These are phyloP conservation scores for Cunninghamia lanceolata DNA, from an alignment of 75 land plant genomes.

Conservation along the genomic window DNA sequence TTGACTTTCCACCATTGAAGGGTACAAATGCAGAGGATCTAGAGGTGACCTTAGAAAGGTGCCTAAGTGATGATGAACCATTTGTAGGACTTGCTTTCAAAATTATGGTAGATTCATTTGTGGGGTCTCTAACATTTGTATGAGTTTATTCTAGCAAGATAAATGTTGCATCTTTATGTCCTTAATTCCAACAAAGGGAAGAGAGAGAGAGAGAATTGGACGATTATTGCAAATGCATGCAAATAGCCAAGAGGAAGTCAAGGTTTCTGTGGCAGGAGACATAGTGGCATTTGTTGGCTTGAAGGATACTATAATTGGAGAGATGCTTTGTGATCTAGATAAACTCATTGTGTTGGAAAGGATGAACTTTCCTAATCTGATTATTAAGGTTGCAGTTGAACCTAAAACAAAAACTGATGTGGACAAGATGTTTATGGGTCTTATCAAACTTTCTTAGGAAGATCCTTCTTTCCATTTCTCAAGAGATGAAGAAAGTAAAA, in stretches of 20 bases:
- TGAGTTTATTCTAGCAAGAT: slow-evolving; percentile 81
- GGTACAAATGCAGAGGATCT: slow-evolving; percentile 83
- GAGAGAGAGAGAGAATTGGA: slow-evolving; percentile 95
- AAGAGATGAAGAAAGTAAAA: no score
- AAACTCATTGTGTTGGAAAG: slow-evolving; percentile 86
- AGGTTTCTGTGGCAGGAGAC: slow-evolving; percentile 76
- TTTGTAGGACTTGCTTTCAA: slow-evolving; percentile 92
- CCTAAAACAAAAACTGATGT: slow-evolving; percentile 97
- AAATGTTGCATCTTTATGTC: slow-evolving; percentile 82
- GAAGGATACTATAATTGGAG: slow-evolving; percentile 95
- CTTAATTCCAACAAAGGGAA: slow-evolving; percentile 92
- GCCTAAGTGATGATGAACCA: slow-evolving; percentile 80
- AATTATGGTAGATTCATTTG: slow-evolving; percentile 94
- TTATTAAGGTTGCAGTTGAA: slow-evolving; percentile 96
- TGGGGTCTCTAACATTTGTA: slow-evolving; percentile 91
- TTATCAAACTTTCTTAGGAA: no score
- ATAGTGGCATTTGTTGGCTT: slow-evolving; percentile 93
- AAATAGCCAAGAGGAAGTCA: slow-evolving; percentile 88
- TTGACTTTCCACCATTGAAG: slow-evolving; percentile 88
- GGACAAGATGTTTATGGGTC: no score
- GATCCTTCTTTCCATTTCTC: no score
- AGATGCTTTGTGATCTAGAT: slow-evolving; percentile 87
- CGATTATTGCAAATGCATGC: slow-evolving; percentile 97
- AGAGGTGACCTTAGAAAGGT: slow-evolving; percentile 60
- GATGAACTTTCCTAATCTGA: slow-evolving; percentile 98